Percentiles rank a stretch among this genome's conserved stretches.
phyloP scores from a whole-genome alignment of 2,329 filamentous ascomycete genomes.

The Tolypocladium inflatum region DNA sequence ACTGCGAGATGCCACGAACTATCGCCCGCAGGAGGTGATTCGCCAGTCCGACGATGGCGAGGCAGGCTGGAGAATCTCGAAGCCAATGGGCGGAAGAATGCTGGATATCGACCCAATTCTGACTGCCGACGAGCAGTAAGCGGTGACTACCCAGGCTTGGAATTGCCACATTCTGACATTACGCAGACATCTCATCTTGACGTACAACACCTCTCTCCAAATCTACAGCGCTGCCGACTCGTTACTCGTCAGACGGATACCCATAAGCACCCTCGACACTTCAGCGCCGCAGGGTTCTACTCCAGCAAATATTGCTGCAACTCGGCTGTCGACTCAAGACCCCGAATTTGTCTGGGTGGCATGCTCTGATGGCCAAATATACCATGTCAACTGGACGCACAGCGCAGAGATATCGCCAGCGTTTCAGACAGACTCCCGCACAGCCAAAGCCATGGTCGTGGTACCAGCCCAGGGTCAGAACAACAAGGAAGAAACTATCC shows the following conservation, averaged over 20 bases:
- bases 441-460: slow-evolving; percentile 36
- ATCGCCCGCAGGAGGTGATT: slow-evolving; percentile 14
- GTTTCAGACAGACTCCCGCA: slow-evolving; percentile 31
- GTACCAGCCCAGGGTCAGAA: slow-evolving; percentile 24
- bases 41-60: slow-evolving; percentile 19
- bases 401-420: slow-evolving; percentile 30
- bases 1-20: slow-evolving; percentile 4
- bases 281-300: slow-evolving; percentile 12
- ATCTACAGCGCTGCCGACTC: slow-evolving; percentile 78
- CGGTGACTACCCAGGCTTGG: not conserved
- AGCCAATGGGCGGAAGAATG: slow-evolving; percentile 57
- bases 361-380: slow-evolving; percentile 47
- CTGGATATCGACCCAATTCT: slow-evolving; percentile 56
- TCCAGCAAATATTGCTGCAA: slow-evolving; percentile 29
- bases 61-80: slow-evolving; percentile 49
- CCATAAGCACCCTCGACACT: slow-evolving; percentile 28
- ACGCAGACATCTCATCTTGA: slow-evolving; percentile 61
- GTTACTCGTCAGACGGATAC: slow-evolving; percentile 64
- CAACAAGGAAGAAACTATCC: slow-evolving; percentile 31
- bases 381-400: slow-evolving; percentile 48
- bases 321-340: slow-evolving; percentile 26
- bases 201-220: slow-evolving; percentile 65
- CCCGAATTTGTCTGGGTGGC: slow-evolving; percentile 49
- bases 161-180: slow-evolving; percentile 7
- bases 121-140: slow-evolving; percentile 51